Percentiles rank a stretch among this genome's conserved stretches.
Evolutionary conservation across 805 yeast species (phyloP).

Genomic region (Scheffersomyces lignosus): DNA sequence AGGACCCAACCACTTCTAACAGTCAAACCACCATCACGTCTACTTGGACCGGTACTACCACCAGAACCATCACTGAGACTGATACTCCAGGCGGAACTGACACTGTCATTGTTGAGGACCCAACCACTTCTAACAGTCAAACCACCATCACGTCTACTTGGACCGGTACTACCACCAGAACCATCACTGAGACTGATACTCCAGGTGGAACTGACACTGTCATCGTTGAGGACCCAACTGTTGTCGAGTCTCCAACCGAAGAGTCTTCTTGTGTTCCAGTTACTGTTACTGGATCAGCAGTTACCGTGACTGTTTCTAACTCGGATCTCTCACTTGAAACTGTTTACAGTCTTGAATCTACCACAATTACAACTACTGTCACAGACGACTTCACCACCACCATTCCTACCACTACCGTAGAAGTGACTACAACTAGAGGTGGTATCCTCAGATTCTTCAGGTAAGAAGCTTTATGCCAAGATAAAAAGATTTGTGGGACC

Average conservation of each 20-base stretch:
- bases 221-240: conserved; percentile 9
- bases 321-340: too few species aligned
- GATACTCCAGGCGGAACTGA: conserved; percentile 8
- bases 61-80: conserved; percentile 13
- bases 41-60: conserved; percentile 8
- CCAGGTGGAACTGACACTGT: conserved; percentile 10
- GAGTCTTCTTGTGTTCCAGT: not conserved
- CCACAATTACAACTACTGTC: too few species aligned
- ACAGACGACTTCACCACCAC: too few species aligned
- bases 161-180: conserved; percentile 7
- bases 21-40: conserved; percentile 4
- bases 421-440: too few species aligned
- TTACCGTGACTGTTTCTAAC: too few species aligned
- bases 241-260: not conserved
- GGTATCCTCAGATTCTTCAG: too few species aligned
- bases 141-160: conserved; percentile 9
- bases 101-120: conserved; percentile 14
- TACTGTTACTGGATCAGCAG: too few species aligned
- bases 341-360: too few species aligned
- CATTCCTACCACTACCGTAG: too few species aligned
- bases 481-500: too few species aligned
- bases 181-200: conserved; percentile 10
- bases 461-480: too few species aligned
- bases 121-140: conserved; percentile 11
- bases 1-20: conserved; percentile 8